phyloP scores from a whole-genome alignment of 2,329 filamentous ascomycete genomes.

The Fusarium solani-melongenae region DNA sequence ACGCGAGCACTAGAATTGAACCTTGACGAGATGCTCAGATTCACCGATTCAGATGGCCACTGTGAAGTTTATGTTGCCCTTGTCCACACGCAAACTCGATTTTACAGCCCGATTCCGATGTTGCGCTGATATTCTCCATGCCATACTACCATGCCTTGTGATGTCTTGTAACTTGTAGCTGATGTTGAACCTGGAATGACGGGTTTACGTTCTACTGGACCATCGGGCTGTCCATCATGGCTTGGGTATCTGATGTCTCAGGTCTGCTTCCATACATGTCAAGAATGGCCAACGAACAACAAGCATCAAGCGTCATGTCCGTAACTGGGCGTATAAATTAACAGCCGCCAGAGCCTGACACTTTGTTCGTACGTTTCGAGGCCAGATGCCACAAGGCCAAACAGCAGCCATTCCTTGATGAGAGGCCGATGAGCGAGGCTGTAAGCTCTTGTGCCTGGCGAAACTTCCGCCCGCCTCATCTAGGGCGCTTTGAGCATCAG shows the following conservation, averaged over 20 bases:
- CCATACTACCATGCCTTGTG: neutral
- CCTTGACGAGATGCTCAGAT: constrained; percentile 46
- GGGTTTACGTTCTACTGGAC: neutral
- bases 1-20: constrained; percentile 51
- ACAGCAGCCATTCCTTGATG: neutral
- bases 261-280: neutral
- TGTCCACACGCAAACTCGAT: neutral
- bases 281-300: neutral
- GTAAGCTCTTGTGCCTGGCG: neutral
- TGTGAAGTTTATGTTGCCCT: neutral
- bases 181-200: no score
- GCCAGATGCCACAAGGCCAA: neutral
- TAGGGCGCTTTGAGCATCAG: neutral
- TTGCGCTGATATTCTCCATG: neutral
- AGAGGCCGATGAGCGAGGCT: neutral
- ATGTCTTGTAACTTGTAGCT: no score
- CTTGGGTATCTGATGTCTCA: neutral
- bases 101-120: neutral
- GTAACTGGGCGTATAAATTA: neutral
- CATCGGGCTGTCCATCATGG: neutral
- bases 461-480: neutral
- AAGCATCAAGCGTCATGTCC: neutral
- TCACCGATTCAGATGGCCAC: neutral
- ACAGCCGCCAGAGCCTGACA: neutral
- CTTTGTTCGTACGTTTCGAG: neutral